Percentiles rank a stretch among this genome's conserved stretches.
These are phyloP conservation scores for Aspergillus viridinutans DNA, from an alignment of 2,329 filamentous ascomycete species.

Conservation along the genomic window DNA sequence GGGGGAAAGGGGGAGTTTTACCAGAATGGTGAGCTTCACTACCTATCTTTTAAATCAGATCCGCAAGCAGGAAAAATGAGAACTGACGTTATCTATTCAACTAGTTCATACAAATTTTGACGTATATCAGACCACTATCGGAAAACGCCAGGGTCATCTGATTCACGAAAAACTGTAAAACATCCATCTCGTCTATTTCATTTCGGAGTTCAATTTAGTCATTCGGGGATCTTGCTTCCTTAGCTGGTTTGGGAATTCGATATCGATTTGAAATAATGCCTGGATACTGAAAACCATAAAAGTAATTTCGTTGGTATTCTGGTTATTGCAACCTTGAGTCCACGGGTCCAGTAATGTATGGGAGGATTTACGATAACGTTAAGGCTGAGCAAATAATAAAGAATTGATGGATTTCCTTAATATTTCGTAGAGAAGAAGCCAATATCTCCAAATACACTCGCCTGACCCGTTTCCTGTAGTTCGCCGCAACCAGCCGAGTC, in stretches of 20 bases:
- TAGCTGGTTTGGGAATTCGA: not conserved
- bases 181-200: not conserved
- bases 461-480: not conserved
- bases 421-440: not conserved
- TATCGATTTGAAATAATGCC: not conserved
- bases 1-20: constrained; percentile 34
- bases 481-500: not conserved
- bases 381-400: not conserved
- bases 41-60: not conserved
- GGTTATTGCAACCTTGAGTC: not conserved
- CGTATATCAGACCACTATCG: not conserved
- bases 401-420: not conserved
- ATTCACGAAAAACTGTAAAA: not conserved
- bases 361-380: not conserved
- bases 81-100: not conserved
- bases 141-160: not conserved
- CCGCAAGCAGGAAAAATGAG: not conserved
- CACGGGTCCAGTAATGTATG: too few species aligned
- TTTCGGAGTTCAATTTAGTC: not conserved
- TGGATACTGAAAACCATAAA: not conserved
- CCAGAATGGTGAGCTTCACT: constrained; percentile 11
- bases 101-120: not conserved
- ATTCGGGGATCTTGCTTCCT: not conserved
- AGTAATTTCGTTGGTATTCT: not conserved
- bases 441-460: not conserved